Percentiles rank a stretch among this genome's conserved stretches.
phyloP scores from a whole-genome alignment of 257 asterid genomes.

The Fraxinus anomala region DNA sequence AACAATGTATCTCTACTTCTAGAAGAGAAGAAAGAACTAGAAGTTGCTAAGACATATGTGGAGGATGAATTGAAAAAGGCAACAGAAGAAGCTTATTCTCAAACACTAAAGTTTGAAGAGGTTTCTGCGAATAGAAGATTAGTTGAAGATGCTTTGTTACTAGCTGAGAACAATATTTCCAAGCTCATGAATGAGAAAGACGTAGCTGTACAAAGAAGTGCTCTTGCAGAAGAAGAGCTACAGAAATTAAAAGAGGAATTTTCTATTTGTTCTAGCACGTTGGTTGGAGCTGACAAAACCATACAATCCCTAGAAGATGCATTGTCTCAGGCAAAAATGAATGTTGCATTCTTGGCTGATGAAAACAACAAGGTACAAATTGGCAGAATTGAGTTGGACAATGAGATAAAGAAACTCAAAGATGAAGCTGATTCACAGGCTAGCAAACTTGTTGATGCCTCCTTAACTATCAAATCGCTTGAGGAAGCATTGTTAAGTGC shows the following conservation, averaged over 20 bases:
- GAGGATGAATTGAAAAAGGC: constrained; percentile 69
- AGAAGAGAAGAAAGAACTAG: constrained; percentile 72
- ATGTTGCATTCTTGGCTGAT: constrained; percentile 56
- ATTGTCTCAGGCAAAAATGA: constrained; percentile 57
- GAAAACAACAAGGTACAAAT: constrained; percentile 50
- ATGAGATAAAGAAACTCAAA: constrained; percentile 66
- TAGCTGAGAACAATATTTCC: constrained; percentile 57
- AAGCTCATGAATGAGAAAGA: constrained; percentile 57
- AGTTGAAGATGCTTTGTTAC: constrained; percentile 56
- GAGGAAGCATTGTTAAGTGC: constrained; percentile 59
- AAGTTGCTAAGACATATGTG: constrained; percentile 50
- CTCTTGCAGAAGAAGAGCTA: constrained; percentile 56
- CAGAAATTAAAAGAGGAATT: constrained; percentile 52
- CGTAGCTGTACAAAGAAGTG: constrained; percentile 44
- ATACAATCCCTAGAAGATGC: constrained; percentile 80
- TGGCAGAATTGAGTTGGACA: constrained; percentile 56
- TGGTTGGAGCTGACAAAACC: constrained; percentile 59
- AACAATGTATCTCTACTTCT: constrained; percentile 48
- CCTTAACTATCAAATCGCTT: constrained; percentile 57
- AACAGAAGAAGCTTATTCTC: constrained; percentile 50
- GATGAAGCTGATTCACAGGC: constrained; percentile 60
- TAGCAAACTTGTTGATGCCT: constrained; percentile 63
- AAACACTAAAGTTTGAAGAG: constrained; percentile 54
- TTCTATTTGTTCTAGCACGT: constrained; percentile 45
- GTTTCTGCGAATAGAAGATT: constrained; percentile 47